Evolutionary conservation across 768 basidiomycete genomes (phyloP).

Genomic region (Russula brevipes): DNA sequence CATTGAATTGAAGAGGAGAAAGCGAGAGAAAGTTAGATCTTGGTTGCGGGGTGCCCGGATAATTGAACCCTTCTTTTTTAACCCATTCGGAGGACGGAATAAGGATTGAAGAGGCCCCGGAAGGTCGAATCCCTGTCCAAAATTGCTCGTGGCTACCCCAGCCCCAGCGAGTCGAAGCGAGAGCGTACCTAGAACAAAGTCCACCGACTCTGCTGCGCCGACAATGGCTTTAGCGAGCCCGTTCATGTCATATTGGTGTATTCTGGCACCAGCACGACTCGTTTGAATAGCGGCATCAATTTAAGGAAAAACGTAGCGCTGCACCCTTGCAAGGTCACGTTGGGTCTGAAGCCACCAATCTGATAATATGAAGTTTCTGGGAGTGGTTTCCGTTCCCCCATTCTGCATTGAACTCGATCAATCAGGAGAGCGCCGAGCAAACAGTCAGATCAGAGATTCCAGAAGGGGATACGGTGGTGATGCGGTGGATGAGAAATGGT

Average conservation of each 20-base stretch:
- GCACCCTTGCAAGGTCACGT: slow-evolving; percentile 18
- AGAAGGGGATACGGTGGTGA: slow-evolving; percentile 1
- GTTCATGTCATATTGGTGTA: slow-evolving; percentile 5
- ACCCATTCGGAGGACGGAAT: slow-evolving; percentile 12
- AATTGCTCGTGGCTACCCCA: neutral
- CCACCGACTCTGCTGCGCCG: neutral
- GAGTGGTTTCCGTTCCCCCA: slow-evolving; percentile 8
- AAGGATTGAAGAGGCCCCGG: slow-evolving; percentile 23
- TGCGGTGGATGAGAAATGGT: neutral
- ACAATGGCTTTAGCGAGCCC: slow-evolving; percentile 17
- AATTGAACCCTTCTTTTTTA: neutral
- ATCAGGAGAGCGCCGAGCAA: neutral
- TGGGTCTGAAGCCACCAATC: slow-evolving; percentile 23
- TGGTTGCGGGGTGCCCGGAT: neutral
- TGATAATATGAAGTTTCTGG: slow-evolving; percentile 17
- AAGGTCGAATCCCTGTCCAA: slow-evolving; percentile 17
- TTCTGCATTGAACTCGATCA: neutral
- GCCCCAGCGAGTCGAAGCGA: neutral
- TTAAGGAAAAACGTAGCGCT: neutral
- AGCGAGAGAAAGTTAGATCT: slow-evolving; percentile 22
- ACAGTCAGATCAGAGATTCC: neutral
- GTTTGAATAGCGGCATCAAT: neutral
- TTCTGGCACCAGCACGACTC: slow-evolving; percentile 7
- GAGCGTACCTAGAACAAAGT: slow-evolving; percentile 22
- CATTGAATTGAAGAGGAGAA: slow-evolving; percentile 21